phyloP scores from a whole-genome alignment of 345 rosid species.

The Melaleuca quinquenervia region DNA sequence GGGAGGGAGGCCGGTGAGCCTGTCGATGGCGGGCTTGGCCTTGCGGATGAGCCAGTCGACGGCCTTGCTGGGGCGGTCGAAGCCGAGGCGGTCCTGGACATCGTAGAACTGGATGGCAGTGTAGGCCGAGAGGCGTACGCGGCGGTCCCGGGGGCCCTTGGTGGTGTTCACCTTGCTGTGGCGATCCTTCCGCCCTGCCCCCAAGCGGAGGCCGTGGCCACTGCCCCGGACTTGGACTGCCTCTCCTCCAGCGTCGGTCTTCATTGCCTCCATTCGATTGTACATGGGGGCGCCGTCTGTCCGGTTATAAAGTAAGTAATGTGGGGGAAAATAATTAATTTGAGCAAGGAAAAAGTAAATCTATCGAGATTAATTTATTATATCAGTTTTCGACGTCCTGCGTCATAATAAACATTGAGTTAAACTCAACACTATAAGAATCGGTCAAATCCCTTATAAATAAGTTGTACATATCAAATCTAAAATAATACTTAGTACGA shows the following conservation, averaged over 20 bases:
- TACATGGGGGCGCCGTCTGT: not conserved
- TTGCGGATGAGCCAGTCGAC: slow-evolving; percentile 86
- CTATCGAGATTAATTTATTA: not conserved
- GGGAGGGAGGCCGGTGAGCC: slow-evolving; percentile 51
- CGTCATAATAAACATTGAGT: not conserved
- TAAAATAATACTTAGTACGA: not conserved
- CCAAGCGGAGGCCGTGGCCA: slow-evolving; percentile 58
- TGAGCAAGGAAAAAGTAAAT: not conserved
- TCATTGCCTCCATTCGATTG: slow-evolving; percentile 16
- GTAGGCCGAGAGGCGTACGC: slow-evolving; percentile 74
- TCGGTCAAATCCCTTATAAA: not conserved
- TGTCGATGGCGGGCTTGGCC: slow-evolving; percentile 70
- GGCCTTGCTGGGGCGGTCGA: slow-evolving; percentile 83
- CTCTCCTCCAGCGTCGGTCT: slow-evolving; percentile 39
- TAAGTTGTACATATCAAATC: not conserved
- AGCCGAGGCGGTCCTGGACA: slow-evolving; percentile 81
- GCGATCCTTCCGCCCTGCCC: slow-evolving; percentile 64
- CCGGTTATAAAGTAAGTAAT: not conserved
- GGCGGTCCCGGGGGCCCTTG: slow-evolving; percentile 72
- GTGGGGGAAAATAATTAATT: not conserved
- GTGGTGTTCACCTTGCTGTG: slow-evolving; percentile 82
- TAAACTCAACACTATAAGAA: not conserved
- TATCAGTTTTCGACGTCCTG: not conserved
- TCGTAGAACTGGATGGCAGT: slow-evolving; percentile 89
- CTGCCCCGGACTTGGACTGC: slow-evolving; percentile 58